Evolutionary conservation across 2,329 filamentous ascomycete species (phyloP), one percentile per base, ranked within the genome.

Genomic region (Phoma sp.): DNA sequence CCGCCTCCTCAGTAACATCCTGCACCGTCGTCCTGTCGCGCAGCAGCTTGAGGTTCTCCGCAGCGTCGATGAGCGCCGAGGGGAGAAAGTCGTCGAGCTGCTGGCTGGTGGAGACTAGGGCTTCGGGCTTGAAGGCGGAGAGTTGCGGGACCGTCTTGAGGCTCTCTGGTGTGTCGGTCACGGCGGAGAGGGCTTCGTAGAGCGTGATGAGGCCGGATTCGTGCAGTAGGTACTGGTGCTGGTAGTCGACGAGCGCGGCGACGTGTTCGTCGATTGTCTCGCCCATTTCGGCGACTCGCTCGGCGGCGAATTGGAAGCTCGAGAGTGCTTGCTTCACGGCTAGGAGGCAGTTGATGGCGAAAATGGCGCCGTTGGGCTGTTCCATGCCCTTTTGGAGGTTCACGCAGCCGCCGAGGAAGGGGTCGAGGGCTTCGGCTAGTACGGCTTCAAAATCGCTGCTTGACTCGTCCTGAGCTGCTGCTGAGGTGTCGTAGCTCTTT

Each of bases 31-130:
- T 82, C 1, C 89, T 85, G 67, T 91, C 90, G 58, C 89, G 87
- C 1, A 99, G 77, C 37, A 85, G 81, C 61, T 88, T 88, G 24
- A 98, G 76, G 57, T 92, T 91, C 45, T 95, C 90, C 65, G 91
- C 87, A 2, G 93, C 93, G 72, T 99, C 95, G 81, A 97, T 94
- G 27, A 96, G 82, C 2, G 94, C 95, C 1, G 92, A 96, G 0
- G 95, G 93, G 22, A 99, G 80, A 77, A 98, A 99, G 57, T 92
- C 88, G 69, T 99, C 95, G 6, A 99, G 81, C 36, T 83, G 84
- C 66, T 93, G 90, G 65, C 91, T 91, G 2, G 88, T 87, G 44
- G 81, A 77, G 1, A 83, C 77, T n/a, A 98, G 80, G 0, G 82
- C 75, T 5, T 82, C 77, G 0, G 85, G 82, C 55, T 87, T 83